These are phyloP conservation scores for Trichophaea hybrida DNA, from an alignment of 2,329 filamentous ascomycete species.

Conservation along the genomic window DNA sequence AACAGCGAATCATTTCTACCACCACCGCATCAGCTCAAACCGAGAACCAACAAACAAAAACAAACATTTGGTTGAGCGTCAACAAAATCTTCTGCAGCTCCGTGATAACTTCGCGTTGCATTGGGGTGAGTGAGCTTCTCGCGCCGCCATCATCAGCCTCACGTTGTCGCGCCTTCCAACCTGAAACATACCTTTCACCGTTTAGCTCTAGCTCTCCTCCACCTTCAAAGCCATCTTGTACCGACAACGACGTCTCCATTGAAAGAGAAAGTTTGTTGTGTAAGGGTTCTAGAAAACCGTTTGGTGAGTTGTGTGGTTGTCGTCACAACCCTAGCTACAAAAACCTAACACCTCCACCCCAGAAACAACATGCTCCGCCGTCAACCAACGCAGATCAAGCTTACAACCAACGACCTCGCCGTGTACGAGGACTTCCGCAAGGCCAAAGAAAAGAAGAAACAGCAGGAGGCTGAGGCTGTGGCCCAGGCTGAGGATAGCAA, in stretches of 20 bases:
- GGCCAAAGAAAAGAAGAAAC: conserved; percentile 19
- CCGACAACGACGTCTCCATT: not conserved
- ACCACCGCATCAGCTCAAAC: not conserved
- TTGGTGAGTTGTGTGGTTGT: no score
- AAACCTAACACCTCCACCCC: not conserved
- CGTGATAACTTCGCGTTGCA: conserved; percentile 17
- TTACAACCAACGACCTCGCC: conserved; percentile 56
- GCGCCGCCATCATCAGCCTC: not conserved
- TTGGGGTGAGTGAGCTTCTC: not conserved
- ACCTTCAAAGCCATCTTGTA: not conserved
- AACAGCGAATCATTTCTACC: not conserved
- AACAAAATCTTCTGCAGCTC: conserved; percentile 19
- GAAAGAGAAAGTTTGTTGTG: not conserved
- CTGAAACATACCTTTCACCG: not conserved
- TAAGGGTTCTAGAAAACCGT: not conserved
- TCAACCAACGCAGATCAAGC: conserved; percentile 50
- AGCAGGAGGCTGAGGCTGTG: conserved; percentile 14
- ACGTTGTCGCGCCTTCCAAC: not conserved
- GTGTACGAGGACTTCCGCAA: conserved; percentile 46
- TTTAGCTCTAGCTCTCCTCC: not conserved
- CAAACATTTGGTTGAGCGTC: conserved; percentile 17
- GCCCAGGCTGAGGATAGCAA: conserved; percentile 3
- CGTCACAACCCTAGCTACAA: not conserved
- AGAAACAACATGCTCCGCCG: conserved; percentile 43
- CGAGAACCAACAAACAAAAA: not conserved